Conservation (phyloP, 75 land plant genomes). For the Picea sitchensis region DNA sequence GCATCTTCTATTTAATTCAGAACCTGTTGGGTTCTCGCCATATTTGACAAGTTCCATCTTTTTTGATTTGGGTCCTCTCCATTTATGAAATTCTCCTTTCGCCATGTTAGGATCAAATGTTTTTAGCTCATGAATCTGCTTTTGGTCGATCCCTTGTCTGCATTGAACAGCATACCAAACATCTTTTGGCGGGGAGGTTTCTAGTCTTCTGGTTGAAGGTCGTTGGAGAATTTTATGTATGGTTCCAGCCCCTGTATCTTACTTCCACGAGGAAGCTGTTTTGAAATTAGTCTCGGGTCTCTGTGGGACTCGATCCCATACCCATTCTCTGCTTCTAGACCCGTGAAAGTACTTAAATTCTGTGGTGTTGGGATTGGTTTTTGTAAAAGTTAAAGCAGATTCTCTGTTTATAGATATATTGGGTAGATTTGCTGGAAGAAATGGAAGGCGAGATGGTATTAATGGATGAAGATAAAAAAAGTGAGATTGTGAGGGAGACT, state of each 20-base stretch:
- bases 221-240: too few species aligned
- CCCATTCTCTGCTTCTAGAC: background rate
- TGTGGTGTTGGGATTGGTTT: background rate
- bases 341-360: background rate
- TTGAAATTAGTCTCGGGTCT: background rate
- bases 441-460: background rate
- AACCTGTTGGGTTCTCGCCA: background rate
- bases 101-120: slow-evolving; percentile 3
- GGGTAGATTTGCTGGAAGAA: background rate
- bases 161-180: background rate
- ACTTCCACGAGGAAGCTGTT: background rate
- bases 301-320: background rate
- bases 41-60: background rate
- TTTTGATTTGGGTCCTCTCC: background rate
- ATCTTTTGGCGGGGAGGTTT: background rate
- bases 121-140: slow-evolving; percentile 6
- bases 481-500: background rate
- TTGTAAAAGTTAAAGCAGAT: background rate
- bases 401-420: background rate
- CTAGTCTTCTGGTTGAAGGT: background rate
- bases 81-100: background rate
- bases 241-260: background rate
- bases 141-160: background rate
- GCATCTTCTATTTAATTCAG: background rate
- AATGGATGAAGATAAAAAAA: background rate